phyloP scores from a whole-genome alignment of 768 basidiomycete species.

The Boletus fagicola region DNA sequence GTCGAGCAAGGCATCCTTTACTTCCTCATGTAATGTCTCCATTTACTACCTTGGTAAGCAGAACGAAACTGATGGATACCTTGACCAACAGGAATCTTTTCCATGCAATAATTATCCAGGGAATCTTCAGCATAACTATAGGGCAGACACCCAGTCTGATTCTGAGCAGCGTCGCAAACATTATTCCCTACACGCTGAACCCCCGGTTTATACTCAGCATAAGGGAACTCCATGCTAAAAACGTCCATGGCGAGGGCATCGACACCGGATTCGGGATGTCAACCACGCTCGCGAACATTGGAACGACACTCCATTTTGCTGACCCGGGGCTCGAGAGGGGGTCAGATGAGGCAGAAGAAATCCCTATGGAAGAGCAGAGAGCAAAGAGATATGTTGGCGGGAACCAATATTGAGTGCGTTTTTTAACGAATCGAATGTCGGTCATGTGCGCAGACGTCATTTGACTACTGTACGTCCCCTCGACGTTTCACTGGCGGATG shows the following conservation, averaged over 20 bases:
- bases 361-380: background rate
- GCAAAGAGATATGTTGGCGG: too few relatives aligned
- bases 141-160: background rate
- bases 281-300: background rate
- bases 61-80: background rate
- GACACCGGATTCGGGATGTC: constrained; percentile 10
- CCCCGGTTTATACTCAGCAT: constrained; percentile 11
- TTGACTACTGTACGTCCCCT: background rate
- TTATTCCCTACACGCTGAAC: background rate
- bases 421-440: background rate
- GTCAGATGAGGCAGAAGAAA: background rate
- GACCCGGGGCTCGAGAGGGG: background rate
- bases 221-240: background rate
- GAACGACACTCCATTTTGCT: background rate
- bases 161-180: background rate
- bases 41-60: too few relatives aligned
- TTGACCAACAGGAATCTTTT: constrained; percentile 2
- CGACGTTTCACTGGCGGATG: background rate
- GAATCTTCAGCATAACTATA: background rate
- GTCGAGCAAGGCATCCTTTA: constrained; percentile 9
- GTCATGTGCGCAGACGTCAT: background rate
- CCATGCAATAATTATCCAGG: background rate
- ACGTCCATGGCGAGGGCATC: background rate
- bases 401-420: background rate
- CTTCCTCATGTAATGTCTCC: constrained; percentile 4